Conservation (phyloP, 768 basidiomycete genomes). For the Leucocoprinus sp. region DNA sequence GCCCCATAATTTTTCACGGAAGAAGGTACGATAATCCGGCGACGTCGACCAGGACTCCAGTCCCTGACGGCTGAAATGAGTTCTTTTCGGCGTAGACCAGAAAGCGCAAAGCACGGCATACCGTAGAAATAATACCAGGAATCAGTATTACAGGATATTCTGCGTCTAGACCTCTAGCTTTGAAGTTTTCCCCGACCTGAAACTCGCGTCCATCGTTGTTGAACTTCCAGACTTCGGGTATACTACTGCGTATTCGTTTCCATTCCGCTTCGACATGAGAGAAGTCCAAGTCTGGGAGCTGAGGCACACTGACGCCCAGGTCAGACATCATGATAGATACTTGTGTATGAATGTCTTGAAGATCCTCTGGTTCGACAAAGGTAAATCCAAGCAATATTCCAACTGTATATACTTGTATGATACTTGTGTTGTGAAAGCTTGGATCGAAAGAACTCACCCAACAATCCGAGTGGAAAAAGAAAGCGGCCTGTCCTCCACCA, state of each 20-base stretch:
- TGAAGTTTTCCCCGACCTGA: constrained; percentile 62
- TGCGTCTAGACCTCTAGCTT: constrained; percentile 55
- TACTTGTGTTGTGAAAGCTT: neutral
- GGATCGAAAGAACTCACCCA: constrained; percentile 26
- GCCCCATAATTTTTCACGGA: constrained; percentile 83
- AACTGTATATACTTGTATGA: constrained; percentile 34
- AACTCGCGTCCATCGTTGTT: constrained; percentile 77
- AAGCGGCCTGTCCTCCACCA: constrained; percentile 39
- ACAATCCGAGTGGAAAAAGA: constrained; percentile 66
- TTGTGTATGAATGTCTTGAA: constrained; percentile 62
- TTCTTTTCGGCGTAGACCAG: neutral
- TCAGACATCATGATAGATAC: constrained; percentile 59
- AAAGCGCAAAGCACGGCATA: constrained; percentile 22
- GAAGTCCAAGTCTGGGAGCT: constrained; percentile 57
- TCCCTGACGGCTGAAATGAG: constrained; percentile 40
- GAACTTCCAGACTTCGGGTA: constrained; percentile 79
- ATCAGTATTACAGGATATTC: constrained; percentile 78
- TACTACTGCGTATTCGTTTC: constrained; percentile 53
- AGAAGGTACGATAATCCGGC: constrained; percentile 79
- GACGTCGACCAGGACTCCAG: constrained; percentile 93
- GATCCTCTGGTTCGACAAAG: constrained; percentile 57
- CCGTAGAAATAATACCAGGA: constrained; percentile 86
- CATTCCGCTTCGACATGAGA: constrained; percentile 67
- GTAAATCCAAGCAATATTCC: constrained; percentile 57
- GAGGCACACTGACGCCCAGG: constrained; percentile 60